Conservation (phyloP, 2,329 filamentous ascomycete species). For the Coniochaeta sp. region DNA sequence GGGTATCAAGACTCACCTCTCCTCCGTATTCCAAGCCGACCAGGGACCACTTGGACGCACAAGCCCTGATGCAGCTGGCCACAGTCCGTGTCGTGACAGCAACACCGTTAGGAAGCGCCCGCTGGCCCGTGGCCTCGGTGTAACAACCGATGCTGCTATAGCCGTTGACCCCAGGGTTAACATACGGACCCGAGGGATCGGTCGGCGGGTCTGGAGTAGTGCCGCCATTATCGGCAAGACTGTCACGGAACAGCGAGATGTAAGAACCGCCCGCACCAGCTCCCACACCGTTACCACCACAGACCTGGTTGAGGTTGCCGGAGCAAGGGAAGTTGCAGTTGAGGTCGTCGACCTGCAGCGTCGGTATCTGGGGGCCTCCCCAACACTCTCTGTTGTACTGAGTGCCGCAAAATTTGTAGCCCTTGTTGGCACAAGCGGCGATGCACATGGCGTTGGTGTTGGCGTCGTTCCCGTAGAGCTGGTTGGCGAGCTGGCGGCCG, state of each 20-base stretch:
- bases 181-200: slow-evolving; percentile 16
- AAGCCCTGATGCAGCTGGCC: slow-evolving; percentile 13
- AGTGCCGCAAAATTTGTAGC: slow-evolving; percentile 37
- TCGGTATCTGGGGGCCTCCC: slow-evolving; percentile 42
- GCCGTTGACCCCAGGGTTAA: slow-evolving; percentile 26
- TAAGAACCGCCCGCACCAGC: slow-evolving; percentile 26
- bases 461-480: slow-evolving; percentile 29
- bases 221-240: slow-evolving; percentile 8
- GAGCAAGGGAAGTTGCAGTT: slow-evolving; percentile 46
- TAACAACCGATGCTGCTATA: slow-evolving; percentile 29
- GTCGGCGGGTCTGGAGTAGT: slow-evolving; percentile 7
- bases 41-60: slow-evolving; percentile 15
- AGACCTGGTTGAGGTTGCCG: slow-evolving; percentile 42
- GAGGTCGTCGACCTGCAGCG: slow-evolving; percentile 30
- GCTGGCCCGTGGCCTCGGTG: slow-evolving; percentile 14
- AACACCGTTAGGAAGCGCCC: slow-evolving; percentile 13
- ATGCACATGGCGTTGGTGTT: slow-evolving; percentile 41
- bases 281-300: slow-evolving; percentile 41
- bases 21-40: too few species aligned
- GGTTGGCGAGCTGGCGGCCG: slow-evolving; percentile 38
- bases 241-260: slow-evolving; percentile 36
- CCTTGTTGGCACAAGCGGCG: slow-evolving; percentile 27
- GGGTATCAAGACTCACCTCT: too few species aligned
- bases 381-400: slow-evolving; percentile 48
- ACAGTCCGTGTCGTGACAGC: slow-evolving; percentile 15